phyloP scores from a whole-genome alignment of 1,284 basidiomycete genomes.

The Agroathelia rolfsii region DNA sequence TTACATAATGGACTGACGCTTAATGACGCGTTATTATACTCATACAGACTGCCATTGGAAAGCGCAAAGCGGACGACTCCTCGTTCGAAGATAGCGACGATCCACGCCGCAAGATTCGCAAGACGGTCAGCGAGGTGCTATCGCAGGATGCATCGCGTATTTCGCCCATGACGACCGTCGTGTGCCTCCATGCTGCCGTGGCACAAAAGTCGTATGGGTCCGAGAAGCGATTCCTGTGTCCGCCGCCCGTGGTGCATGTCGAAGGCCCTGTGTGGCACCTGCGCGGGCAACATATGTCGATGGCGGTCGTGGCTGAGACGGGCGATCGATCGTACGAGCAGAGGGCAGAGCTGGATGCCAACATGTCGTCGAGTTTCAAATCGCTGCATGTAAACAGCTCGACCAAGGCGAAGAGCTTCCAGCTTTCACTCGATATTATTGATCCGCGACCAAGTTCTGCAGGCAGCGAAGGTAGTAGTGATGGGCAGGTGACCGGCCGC shows the following conservation, averaged over 20 bases:
- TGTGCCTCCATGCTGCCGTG: conserved; percentile 81
- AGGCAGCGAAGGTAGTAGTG: conserved; percentile 38
- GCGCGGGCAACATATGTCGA: conserved; percentile 70
- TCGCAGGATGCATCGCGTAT: conserved; percentile 61
- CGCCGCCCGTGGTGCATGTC: conserved; percentile 81
- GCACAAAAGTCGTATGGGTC: conserved; percentile 89
- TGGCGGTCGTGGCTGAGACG: conserved; percentile 78
- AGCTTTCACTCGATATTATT: conserved; percentile 73
- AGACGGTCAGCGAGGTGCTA: conserved; percentile 70
- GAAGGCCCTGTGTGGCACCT: conserved; percentile 77
- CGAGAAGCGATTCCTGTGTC: conserved; percentile 86
- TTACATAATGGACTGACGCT: too few species aligned
- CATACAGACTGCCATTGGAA: conserved; percentile 35
- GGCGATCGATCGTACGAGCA: conserved; percentile 78
- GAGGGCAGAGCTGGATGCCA: conserved; percentile 69
- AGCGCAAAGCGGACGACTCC: conserved; percentile 65
- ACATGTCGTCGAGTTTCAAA: conserved; percentile 81
- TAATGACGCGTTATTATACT: too few species aligned
- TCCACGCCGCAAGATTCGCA: conserved; percentile 68
- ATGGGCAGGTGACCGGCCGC: conserved; percentile 47
- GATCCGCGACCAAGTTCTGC: conserved; percentile 47
- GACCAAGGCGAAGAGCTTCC: conserved; percentile 84
- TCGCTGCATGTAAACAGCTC: conserved; percentile 84
- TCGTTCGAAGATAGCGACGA: conserved; percentile 65
- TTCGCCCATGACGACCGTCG: conserved; percentile 80